Evolutionary conservation across 2,329 filamentous ascomycete genomes (phyloP).

Genomic region (Cordyceps pruinosa): DNA sequence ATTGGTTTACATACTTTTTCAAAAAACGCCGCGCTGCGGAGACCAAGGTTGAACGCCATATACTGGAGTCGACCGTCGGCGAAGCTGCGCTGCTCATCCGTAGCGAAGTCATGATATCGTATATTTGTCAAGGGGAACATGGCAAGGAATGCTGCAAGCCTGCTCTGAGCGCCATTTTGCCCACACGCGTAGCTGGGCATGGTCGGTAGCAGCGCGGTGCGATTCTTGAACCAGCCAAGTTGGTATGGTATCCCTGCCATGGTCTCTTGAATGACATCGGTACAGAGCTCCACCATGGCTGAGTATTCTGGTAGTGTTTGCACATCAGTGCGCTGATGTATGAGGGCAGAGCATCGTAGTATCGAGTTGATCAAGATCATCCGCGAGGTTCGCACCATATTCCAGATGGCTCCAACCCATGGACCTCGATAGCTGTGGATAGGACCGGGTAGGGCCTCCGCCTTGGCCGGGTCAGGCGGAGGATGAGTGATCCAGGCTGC

Average conservation of each 20-base stretch:
- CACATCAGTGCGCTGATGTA: background rate
- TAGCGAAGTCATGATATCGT: background rate
- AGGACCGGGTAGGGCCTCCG: background rate
- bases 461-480: background rate
- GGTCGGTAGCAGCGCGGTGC: background rate
- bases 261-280: background rate
- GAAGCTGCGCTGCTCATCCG: background rate
- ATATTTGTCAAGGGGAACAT: background rate
- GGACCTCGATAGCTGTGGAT: background rate
- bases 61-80: background rate
- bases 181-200: slow-evolving; percentile 2
- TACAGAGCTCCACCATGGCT: background rate
- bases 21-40: background rate
- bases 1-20: background rate
- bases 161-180: background rate
- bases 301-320: background rate
- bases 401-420: slow-evolving; percentile 1
- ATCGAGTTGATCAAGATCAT: background rate
- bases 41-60: background rate
- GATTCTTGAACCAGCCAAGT: slow-evolving; percentile 1
- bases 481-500: background rate
- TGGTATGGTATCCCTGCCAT: background rate
- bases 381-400: background rate
- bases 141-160: background rate
- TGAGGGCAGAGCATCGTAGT: background rate